Evolutionary conservation across 2,329 filamentous ascomycete genomes (phyloP).

Genomic region (Ophiocordyceps australis): DNA sequence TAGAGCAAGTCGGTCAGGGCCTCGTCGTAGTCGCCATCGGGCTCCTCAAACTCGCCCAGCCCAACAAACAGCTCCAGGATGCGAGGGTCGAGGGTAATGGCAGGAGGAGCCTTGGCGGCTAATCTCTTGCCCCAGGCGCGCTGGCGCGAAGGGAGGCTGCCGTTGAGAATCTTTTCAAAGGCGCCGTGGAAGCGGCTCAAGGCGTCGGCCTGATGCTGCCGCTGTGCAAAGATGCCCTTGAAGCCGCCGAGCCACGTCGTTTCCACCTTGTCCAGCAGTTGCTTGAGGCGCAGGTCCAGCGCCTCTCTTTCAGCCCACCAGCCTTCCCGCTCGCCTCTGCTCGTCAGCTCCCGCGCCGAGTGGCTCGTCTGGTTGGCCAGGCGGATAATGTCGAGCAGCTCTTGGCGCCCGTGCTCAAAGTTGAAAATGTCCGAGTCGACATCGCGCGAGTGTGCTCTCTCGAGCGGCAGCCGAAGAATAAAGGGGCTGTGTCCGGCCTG

Average conservation of each 20-base stretch:
- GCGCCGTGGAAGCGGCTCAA: constrained; percentile 59
- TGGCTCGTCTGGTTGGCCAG: constrained; percentile 75
- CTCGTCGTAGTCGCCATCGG: constrained; percentile 64
- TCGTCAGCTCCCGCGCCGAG: constrained; percentile 47
- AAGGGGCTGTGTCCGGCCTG: constrained; percentile 62
- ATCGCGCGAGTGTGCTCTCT: constrained; percentile 64
- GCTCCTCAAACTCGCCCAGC: constrained; percentile 53
- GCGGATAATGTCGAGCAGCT: constrained; percentile 68
- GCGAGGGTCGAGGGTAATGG: constrained; percentile 31
- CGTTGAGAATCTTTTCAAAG: constrained; percentile 65
- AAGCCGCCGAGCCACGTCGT: constrained; percentile 92
- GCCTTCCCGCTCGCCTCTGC: constrained; percentile 55
- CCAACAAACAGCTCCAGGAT: constrained; percentile 82
- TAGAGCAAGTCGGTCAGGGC: constrained; percentile 83
- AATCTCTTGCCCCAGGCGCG: constrained; percentile 38
- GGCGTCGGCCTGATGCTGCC: constrained; percentile 40
- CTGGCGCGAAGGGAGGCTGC: constrained; percentile 68
- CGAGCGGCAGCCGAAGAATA: constrained; percentile 69
- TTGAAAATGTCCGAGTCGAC: constrained; percentile 63
- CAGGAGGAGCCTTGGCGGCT: constrained; percentile 17
- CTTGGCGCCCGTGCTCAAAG: constrained; percentile 61
- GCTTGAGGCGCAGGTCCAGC: constrained; percentile 59
- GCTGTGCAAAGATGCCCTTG: constrained; percentile 77
- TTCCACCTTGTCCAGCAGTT: constrained; percentile 72
- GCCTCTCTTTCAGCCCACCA: constrained; percentile 84